Base-by-base conservation (phyloP, 129 eudicot species). In the Chrysanthemum seticuspe region DNA sequence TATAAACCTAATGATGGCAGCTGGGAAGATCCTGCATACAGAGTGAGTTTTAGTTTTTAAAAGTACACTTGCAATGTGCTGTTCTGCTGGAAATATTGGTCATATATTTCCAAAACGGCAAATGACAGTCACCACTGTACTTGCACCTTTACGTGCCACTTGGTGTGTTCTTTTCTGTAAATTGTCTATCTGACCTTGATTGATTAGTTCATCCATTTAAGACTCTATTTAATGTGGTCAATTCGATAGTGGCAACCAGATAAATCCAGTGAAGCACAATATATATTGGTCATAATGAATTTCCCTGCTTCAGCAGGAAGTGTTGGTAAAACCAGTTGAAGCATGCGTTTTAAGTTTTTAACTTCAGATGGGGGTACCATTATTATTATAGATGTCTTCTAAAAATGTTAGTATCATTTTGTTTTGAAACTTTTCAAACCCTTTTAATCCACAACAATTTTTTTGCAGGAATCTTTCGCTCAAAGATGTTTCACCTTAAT, bases 1-100 rank as follows among this genome's bases (percentile, higher is more conserved):
- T 94, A 90, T 78, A 87, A 86, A 75, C 97, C 99, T 56, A 59
- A 72, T 29, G 99, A 95, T 18, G 99, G 99, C 72, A 90, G 96
- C 90, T 95, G 99, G 99, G 88, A 86, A 74, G 97, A 95, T 74
- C 78, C 94, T 78, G 89, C 83, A 79, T 95, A 90, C 63, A 86
- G 99, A 82, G 99, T 95, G 71, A 88, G 99, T 87, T 36, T 13
- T 13, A 29, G 47, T 70, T 67, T 78, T 36, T 52, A 2, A 19
- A 19, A 58, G 21, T 75, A 54, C 15, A 79, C 56, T 81, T 78
- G 36, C 58, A 65, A 31, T 64, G 52, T 29, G 52, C 23, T 78
- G 57, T 51, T 57, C 3, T 21, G 10, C 55, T 23, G 12, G 40
- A 40, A 7, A 40, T 16, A 53, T 51, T 25, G 19, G 25, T 50